Base-by-base conservation (phyloP, 2,329 filamentous ascomycete species). In the Fusarium continuum region DNA sequence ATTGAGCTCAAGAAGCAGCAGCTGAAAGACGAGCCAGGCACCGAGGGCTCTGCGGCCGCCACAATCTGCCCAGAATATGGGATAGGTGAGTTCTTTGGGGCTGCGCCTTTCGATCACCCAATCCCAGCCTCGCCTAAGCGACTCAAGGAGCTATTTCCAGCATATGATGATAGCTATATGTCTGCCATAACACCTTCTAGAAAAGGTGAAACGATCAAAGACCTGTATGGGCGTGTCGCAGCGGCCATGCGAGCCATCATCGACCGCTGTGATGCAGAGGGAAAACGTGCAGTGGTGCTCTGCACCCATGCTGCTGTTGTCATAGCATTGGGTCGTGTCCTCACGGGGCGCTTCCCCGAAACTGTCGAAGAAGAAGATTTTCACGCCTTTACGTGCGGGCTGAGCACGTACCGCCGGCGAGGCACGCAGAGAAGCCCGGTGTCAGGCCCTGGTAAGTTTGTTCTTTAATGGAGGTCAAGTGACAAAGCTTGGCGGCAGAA, bases 291-390 rank as follows among this genome's bases (percentile, higher is more conserved):
- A 0, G 82, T 97, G 20, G 76, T 97, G 34, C 82, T 99, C 32
- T 97, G 92, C 77, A 90, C 91, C 2, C 95, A 99, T 79, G 95
- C 95, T 2, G 95, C 95, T 5, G 87, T 89, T 10, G 85, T 98
- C 70, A 97, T 99, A 73, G 90, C 91, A 8, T 85, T 95, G 66
- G 94, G 94, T 1, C 85, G 95, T 34, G 88, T 87, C 1, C 79
- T 99, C 68, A 97, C 93, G 3, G 93, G 92, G 0, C 70, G 76
- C 17, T 88, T 94, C 83, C 93, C 93, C 0, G 83, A 86, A 1
- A 86, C 90, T 72, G 81, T 87, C 25, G 86, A 85, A 8, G 84
- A 85, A 47, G 90, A 95, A 62, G 93, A 97, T 75, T 97, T 97
- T 74, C 81, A 84, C 56, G 92, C 92, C 59, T 96, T 89, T 74